Evolutionary conservation across 805 yeast genomes (phyloP), one percentile per base, ranked within the genome.

Genomic region (Cyberlindnera americana): DNA sequence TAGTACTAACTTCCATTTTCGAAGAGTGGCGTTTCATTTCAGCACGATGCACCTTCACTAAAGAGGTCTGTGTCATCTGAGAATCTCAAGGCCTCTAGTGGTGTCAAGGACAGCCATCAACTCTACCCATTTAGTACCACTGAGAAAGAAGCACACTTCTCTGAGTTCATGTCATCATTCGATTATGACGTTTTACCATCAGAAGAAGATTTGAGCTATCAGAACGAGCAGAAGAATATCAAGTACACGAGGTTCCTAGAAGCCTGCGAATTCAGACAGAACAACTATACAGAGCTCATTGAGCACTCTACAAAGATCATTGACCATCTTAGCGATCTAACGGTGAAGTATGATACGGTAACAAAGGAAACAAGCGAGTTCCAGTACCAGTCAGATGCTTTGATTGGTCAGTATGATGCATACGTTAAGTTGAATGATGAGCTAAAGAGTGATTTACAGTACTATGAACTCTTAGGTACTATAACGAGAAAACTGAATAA

Each of bases 391-490:
- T 76, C 87, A 1, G 70, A 72, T 18, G 54, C 64, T 10, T 64
- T 83, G 40, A 64, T 81, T 36, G 57, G 58, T 1, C 70, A 72
- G 39, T 75, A 80, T 35, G 56, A 59, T 1, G 62, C 64, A 12
- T 66, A 75, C 37, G 62, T 63, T 15, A 45, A 47, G 2, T 63
- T 78, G 28, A 66, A 73, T 22, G 52, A 56, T 0, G 75, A 73
- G 4, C 59, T 87, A 18, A 65, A 70, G 15, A 37, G 51, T 1
- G 70, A 75, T 35, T 67, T 91, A 41, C 59, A 66, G 15, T 69
- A 78, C 38, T 90, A 87, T 57, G 89, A 83, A 47, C 68, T 76
- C 16, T 65, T 91, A 38, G 95, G 88, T 38, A 65, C 73, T 3
- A 80, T 87, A 29, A 81, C 86, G 26, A 73, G 78, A 41, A 70